phyloP scores from a whole-genome alignment of 257 asterid genomes.

The Perilla frutescens region DNA sequence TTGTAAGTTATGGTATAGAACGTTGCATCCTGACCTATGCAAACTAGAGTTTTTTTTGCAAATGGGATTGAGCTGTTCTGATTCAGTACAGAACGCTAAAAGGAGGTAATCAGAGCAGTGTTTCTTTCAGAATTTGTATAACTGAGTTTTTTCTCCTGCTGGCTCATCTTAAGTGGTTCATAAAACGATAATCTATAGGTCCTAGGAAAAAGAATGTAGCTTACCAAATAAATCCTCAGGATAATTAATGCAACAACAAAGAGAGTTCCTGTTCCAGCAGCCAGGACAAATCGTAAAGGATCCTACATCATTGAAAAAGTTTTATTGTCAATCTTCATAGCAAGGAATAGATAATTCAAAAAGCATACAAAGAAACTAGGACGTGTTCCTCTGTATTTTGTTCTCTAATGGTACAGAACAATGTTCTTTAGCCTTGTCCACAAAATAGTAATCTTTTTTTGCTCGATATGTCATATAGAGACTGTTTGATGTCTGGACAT shows the following conservation, averaged over 20 bases:
- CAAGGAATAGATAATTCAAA: too few species aligned
- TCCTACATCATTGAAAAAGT: constrained; percentile 57
- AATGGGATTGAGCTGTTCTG: background rate
- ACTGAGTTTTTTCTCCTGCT: background rate
- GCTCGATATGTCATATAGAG: too few species aligned
- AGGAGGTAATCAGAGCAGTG: background rate
- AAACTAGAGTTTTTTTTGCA: background rate
- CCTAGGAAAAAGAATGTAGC: background rate
- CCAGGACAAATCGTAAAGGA: constrained; percentile 69
- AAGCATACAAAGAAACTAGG: too few species aligned
- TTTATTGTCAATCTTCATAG: constrained; percentile 5
- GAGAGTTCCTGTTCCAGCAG: constrained; percentile 87
- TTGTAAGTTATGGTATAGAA: background rate
- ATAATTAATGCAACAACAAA: constrained; percentile 79
- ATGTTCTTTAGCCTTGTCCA: too few species aligned
- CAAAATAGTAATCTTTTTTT: too few species aligned
- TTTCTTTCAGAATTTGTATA: background rate
- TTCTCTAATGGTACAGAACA: too few species aligned
- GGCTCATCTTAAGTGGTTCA: background rate
- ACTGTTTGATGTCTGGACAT: too few species aligned
- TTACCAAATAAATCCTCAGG: constrained; percentile 89
- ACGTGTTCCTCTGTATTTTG: too few species aligned
- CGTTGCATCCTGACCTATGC: background rate
- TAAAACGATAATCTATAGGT: background rate
- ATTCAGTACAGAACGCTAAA: background rate